Percentiles rank a stretch among this genome's conserved stretches.
phyloP scores from a whole-genome alignment of 257 asterid species.

The Voacanga thouarsii region DNA sequence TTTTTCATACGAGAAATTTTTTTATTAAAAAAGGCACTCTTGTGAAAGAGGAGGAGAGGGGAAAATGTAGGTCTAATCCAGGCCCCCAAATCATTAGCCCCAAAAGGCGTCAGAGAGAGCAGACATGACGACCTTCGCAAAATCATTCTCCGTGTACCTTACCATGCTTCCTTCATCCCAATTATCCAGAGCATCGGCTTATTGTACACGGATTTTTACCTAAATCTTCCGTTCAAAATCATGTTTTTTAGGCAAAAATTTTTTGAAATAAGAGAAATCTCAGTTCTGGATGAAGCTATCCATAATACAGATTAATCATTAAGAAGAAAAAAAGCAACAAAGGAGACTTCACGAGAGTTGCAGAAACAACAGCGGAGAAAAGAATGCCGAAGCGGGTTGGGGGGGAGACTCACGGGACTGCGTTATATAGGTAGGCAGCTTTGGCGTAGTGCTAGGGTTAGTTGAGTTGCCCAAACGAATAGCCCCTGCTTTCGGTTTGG shows the following conservation, averaged over 20 bases:
- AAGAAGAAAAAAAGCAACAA: neutral
- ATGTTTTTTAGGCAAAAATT: accelerated
- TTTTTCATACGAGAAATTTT: no score
- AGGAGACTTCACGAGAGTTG: neutral
- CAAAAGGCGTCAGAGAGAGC: slow-evolving; percentile 27
- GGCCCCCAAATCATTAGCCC: slow-evolving; percentile 35
- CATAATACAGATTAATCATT: neutral
- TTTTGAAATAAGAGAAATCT: no score
- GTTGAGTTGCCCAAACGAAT: neutral
- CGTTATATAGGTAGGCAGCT: neutral
- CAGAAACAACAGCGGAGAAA: neutral
- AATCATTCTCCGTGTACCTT: slow-evolving; percentile 30
- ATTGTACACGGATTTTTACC: slow-evolving; percentile 20
- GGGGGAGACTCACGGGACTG: no score
- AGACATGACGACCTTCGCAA: slow-evolving; percentile 36
- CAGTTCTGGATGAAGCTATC: neutral
- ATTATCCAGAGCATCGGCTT: slow-evolving; percentile 42
- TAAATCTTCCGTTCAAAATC: neutral
- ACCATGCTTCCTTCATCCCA: slow-evolving; percentile 41
- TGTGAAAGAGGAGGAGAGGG: no score
- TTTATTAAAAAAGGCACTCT: no score
- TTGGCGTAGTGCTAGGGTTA: neutral
- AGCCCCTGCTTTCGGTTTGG: neutral
- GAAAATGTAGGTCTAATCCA: slow-evolving; percentile 33
- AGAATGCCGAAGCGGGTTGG: neutral